Evolutionary conservation across 306 rosid species (phyloP).

Genomic region (Gleditsia sinensis): DNA sequence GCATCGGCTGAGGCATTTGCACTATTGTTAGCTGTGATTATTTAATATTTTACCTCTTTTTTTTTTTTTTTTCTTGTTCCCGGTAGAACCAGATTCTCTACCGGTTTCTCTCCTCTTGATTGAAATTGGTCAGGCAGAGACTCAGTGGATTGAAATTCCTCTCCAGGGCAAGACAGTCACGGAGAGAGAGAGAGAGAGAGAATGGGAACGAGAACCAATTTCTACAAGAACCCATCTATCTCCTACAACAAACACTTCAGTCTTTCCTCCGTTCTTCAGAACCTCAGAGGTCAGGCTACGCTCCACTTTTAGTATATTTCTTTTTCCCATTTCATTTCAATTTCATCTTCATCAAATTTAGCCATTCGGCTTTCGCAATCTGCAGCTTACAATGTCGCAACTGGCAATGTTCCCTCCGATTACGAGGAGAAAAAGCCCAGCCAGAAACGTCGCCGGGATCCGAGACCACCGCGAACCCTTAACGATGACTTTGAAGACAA

Average conservation of each 20-base stretch:
- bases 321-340: neutral
- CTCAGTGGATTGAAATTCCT: neutral
- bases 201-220: constrained; percentile 71
- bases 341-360: neutral
- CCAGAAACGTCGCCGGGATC: constrained; percentile 54
- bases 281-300: constrained; percentile 52
- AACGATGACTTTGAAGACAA: constrained; percentile 11
- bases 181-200: neutral
- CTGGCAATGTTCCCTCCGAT: constrained; percentile 51
- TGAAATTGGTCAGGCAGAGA: neutral
- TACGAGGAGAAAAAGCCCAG: constrained; percentile 2
- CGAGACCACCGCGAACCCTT: constrained; percentile 20
- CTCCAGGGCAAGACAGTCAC: too few relatives aligned
- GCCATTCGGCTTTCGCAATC: neutral
- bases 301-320: too few relatives aligned
- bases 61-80: neutral
- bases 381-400: constrained; percentile 73
- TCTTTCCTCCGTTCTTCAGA: constrained; percentile 72
- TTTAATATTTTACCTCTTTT: too few relatives aligned
- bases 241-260: constrained; percentile 72
- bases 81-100: neutral
- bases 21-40: too few relatives aligned
- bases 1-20: too few relatives aligned
- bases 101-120: neutral
- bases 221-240: constrained; percentile 78